A percentile compares a stretch with the other conserved stretches of the same genome.
These are phyloP conservation scores for Globisporangium polare DNA, from an alignment of 352 stramenopile species.

Conservation along the genomic window DNA sequence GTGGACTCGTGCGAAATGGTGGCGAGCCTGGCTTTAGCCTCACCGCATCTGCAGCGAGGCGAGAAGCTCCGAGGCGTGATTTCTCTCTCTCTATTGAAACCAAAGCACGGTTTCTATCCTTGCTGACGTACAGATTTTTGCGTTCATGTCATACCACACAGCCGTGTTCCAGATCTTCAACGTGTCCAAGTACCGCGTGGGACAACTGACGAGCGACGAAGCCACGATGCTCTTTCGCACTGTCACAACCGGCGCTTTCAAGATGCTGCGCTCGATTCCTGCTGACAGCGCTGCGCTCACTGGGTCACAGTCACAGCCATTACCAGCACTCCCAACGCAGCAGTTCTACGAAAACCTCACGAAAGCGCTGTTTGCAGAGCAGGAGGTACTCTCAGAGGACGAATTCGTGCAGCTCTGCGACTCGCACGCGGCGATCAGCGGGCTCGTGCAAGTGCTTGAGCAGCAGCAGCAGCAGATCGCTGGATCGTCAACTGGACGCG, in stretches of 20 bases:
- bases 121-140: too few relatives aligned
- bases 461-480: not conserved
- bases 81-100: too few relatives aligned
- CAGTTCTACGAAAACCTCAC: conserved; percentile 24
- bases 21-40: conserved; percentile 18
- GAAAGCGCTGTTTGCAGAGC: conserved; percentile 26
- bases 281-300: not conserved
- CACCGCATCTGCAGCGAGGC: conserved; percentile 17
- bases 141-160: not conserved
- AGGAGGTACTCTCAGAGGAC: conserved; percentile 20
- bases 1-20: conserved; percentile 25
- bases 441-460: conserved; percentile 9
- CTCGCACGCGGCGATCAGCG: conserved; percentile 12
- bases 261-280: conserved; percentile 8
- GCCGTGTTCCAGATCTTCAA: conserved; percentile 33
- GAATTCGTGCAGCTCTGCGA: conserved; percentile 19
- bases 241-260: conserved; percentile 10
- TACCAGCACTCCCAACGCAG: not conserved
- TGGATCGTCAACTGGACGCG: not conserved
- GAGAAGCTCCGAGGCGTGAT: conserved; percentile 18
- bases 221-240: conserved; percentile 28
- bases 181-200: conserved; percentile 23
- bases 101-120: too few relatives aligned
- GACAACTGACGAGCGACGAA: conserved; percentile 28
- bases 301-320: not conserved